Evolutionary conservation across 2,329 filamentous ascomycete species (phyloP).

Genomic region (Colletotrichum horii): DNA sequence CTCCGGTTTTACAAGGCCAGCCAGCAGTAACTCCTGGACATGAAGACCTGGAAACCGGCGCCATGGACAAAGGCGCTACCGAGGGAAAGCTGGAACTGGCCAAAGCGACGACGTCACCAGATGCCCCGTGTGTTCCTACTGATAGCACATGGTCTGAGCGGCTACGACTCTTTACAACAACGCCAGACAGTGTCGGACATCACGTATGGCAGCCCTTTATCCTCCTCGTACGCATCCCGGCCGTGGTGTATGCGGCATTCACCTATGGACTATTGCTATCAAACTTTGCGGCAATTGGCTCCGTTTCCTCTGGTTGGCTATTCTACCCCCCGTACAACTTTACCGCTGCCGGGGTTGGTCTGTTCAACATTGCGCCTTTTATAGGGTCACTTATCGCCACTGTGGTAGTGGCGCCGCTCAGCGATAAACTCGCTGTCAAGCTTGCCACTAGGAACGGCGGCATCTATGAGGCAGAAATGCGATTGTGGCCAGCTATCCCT

Average conservation of each 20-base stretch:
- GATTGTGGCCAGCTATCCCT: too few species aligned
- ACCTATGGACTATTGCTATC: slow-evolving; percentile 38
- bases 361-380: slow-evolving; percentile 42
- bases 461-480: neutral
- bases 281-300: slow-evolving; percentile 23
- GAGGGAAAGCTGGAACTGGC: too few species aligned
- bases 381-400: neutral
- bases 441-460: neutral
- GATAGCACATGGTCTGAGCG: neutral
- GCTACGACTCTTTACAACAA: neutral
- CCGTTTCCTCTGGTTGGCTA: slow-evolving; percentile 23
- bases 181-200: slow-evolving; percentile 26
- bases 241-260: slow-evolving; percentile 39
- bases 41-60: neutral
- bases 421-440: neutral
- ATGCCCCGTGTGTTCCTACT: too few species aligned
- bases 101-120: too few species aligned
- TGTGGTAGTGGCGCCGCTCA: slow-evolving; percentile 32
- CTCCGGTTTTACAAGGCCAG: too few species aligned
- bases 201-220: neutral
- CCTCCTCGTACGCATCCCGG: slow-evolving; percentile 34
- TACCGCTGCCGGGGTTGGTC: slow-evolving; percentile 35
- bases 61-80: neutral
- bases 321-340: slow-evolving; percentile 40
- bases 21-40: neutral